Conservation (phyloP, 495 filamentous ascomycete genomes). For the Trichoderma virens region DNA sequence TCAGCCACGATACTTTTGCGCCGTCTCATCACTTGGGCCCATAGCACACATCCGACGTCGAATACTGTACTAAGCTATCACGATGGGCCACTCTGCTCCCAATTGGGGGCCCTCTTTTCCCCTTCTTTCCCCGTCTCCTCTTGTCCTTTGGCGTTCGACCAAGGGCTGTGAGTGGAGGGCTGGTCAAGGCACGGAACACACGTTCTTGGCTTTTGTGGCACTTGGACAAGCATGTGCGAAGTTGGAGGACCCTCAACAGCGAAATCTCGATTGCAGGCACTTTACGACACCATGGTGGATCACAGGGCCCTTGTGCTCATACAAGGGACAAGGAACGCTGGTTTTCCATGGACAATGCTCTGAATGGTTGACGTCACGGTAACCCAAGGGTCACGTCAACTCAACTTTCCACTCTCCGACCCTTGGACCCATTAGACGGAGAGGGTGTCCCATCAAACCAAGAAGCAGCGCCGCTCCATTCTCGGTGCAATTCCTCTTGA, state of each 20-base stretch:
- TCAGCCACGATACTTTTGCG: no score
- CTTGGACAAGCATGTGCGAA: not conserved
- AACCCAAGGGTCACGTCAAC: not conserved
- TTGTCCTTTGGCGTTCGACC: no score
- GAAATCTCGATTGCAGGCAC: constrained; percentile 2
- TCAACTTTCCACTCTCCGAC: not conserved
- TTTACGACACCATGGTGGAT: not conserved
- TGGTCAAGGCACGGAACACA: not conserved
- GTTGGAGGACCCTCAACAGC: not conserved
- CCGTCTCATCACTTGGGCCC: no score
- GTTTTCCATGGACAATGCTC: not conserved
- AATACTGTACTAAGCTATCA: no score
- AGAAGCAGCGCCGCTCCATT: not conserved
- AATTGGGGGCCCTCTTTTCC: no score
- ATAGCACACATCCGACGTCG: no score
- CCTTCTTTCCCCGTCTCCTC: no score
- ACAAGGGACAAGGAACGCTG: not conserved
- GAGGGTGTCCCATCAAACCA: not conserved
- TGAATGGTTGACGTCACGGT: constrained; percentile 6
- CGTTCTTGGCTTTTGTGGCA: not conserved
- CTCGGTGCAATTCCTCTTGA: not conserved
- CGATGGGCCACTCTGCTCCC: no score
- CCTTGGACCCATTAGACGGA: not conserved
- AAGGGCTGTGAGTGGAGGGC: not conserved
- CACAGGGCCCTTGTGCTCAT: not conserved